Percentiles rank a stretch among this genome's conserved stretches.
These are phyloP conservation scores for Fusarium musae DNA, from an alignment of 2,329 filamentous ascomycete species.

Conservation along the genomic window DNA sequence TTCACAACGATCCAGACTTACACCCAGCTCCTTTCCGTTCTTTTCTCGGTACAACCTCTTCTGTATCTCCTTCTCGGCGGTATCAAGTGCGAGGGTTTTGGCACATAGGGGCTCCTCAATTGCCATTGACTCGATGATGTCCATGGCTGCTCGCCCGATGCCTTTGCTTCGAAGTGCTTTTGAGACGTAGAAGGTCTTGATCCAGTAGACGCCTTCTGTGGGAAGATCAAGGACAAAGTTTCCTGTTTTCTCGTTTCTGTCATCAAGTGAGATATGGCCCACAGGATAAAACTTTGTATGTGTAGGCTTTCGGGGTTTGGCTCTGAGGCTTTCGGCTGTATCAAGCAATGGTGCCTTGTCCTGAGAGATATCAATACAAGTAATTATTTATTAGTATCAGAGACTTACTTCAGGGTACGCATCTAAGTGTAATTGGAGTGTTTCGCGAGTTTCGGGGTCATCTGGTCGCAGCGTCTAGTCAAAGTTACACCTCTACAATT, in stretches of 20 bases:
- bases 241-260: conserved; percentile 19
- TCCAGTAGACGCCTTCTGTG: conserved; percentile 41
- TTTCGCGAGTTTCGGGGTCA: neutral
- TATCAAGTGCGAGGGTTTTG: conserved; percentile 43
- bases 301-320: conserved; percentile 23
- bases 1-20: neutral
- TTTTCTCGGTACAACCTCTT: neutral
- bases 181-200: conserved; percentile 47
- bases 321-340: conserved; percentile 28
- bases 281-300: conserved; percentile 30
- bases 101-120: conserved; percentile 40
- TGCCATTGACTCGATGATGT: conserved; percentile 44
- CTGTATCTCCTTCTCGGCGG: conserved; percentile 39
- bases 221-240: conserved; percentile 36
- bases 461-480: conserved; percentile 24
- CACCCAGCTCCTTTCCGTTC: conserved; percentile 9
- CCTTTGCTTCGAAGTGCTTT: conserved; percentile 41
- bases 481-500: neutral
- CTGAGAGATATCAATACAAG: neutral
- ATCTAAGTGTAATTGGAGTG: conserved; percentile 26
- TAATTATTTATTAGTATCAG: rapidly evolving
- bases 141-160: conserved; percentile 46
- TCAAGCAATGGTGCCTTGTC: conserved; percentile 27
- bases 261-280: conserved; percentile 43
- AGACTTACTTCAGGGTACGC: conserved; percentile 20